Evolutionary conservation across 164 flowering plant genomes (phyloP).

Genomic region (Warburgia ugandensis): DNA sequence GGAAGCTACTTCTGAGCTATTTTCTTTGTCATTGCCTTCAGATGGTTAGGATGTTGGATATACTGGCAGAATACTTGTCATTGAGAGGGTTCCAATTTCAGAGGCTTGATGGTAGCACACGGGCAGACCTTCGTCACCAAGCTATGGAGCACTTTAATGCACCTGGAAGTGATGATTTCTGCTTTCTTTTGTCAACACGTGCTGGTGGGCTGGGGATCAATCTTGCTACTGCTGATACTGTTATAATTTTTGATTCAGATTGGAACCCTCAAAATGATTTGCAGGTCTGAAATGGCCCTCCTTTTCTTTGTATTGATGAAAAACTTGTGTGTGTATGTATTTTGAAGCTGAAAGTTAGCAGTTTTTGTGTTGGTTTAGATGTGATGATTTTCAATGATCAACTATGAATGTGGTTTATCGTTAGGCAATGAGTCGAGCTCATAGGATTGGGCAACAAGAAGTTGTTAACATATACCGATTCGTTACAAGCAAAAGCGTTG

Average conservation of each 20-base stretch:
- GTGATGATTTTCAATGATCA: too few species aligned
- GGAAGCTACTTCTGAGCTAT: too few species aligned
- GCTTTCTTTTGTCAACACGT: slow-evolving; percentile 97
- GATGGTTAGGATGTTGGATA: slow-evolving; percentile 99
- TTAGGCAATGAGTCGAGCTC: slow-evolving; percentile 99
- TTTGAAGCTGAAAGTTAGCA: too few species aligned
- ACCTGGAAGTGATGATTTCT: slow-evolving; percentile 98
- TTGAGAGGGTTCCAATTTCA: slow-evolving; percentile 94
- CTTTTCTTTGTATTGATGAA: not conserved
- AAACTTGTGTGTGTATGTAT: too few species aligned
- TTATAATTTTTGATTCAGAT: slow-evolving; percentile 97
- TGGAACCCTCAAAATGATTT: slow-evolving; percentile 99
- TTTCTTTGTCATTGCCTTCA: too few species aligned
- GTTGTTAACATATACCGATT: slow-evolving; percentile 97
- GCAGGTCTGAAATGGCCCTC: slow-evolving; percentile 48
- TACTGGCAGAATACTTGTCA: slow-evolving; percentile 90
- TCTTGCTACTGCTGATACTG: slow-evolving; percentile 99
- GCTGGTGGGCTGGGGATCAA: slow-evolving; percentile 99
- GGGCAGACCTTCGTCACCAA: slow-evolving; percentile 94
- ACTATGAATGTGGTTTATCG: slow-evolving; percentile 2
- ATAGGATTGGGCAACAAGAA: slow-evolving; percentile 96
- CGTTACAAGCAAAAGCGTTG: slow-evolving; percentile 97
- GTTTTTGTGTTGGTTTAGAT: too few species aligned
- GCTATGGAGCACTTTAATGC: slow-evolving; percentile 99
- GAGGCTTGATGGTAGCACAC: slow-evolving; percentile 98